These are phyloP conservation scores for Aaosphaeria pasadenensis DNA, from an alignment of 2,329 filamentous ascomycete genomes.

Conservation along the genomic window DNA sequence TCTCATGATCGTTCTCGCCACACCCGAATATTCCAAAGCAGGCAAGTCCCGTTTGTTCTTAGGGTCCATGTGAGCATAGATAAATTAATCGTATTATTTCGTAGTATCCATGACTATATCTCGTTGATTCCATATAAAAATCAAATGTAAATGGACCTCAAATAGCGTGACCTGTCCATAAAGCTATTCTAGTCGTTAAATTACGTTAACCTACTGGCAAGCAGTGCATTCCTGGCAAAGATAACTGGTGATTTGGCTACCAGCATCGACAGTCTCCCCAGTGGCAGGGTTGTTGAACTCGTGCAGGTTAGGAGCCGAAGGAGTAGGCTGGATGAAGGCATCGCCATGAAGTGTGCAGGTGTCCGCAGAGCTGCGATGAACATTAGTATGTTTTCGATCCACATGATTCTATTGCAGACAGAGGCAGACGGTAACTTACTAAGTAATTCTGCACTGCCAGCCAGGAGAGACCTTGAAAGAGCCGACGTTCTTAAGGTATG, in stretches of 20 bases:
- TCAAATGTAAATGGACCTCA: too few species aligned
- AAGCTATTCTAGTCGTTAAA: too few species aligned
- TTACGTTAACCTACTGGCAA: neutral
- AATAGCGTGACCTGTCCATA: too few species aligned
- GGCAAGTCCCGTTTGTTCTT: too few species aligned
- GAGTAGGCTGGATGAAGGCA: constrained; percentile 11
- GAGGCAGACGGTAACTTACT: constrained; percentile 10
- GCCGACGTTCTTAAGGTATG: constrained; percentile 10
- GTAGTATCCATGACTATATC: too few species aligned
- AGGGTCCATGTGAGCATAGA: too few species aligned
- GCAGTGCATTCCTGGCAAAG: constrained; percentile 14
- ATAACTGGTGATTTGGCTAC: constrained; percentile 9
- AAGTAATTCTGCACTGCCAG: constrained; percentile 16
- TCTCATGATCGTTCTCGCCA: too few species aligned
- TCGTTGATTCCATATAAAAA: too few species aligned
- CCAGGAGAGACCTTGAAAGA: constrained; percentile 9
- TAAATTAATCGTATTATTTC: too few species aligned
- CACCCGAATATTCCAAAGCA: too few species aligned
- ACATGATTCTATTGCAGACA: neutral
- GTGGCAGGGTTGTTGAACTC: constrained; percentile 7
- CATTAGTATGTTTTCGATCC: neutral
- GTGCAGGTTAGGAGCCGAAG: constrained; percentile 7
- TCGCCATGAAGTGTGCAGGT: constrained; percentile 16
- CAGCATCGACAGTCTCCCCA: constrained; percentile 9
- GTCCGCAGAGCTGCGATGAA: constrained; percentile 8